These are phyloP conservation scores for Lipomyces sp. DNA, from an alignment of 805 yeast genomes.

Conservation along the genomic window DNA sequence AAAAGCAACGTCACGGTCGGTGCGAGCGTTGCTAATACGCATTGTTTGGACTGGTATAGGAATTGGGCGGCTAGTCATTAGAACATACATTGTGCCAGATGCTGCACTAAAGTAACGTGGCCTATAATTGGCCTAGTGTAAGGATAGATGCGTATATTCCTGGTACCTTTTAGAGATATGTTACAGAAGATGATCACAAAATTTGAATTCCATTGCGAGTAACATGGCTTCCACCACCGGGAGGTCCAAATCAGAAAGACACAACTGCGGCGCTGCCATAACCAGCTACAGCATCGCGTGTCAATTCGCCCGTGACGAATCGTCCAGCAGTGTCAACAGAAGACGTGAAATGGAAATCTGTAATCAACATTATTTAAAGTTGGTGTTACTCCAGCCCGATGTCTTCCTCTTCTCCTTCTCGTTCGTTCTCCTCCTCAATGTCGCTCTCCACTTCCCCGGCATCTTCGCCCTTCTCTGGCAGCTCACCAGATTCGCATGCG, in stretches of 20 bases:
- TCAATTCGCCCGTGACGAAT: neutral
- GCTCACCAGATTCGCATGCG: slow-evolving; percentile 91
- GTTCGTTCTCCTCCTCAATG: slow-evolving; percentile 38
- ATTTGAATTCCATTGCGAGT: neutral
- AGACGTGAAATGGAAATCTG: neutral
- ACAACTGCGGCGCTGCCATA: neutral
- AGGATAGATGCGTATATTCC: neutral
- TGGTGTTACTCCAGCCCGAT: slow-evolving; percentile 9
- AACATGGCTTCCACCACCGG: neutral
- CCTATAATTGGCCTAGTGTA: neutral
- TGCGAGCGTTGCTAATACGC: slow-evolving; percentile 39
- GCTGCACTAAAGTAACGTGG: neutral
- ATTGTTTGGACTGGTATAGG: slow-evolving; percentile 37
- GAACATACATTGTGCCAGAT: neutral
- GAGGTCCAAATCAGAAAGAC: neutral
- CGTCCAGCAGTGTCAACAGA: neutral
- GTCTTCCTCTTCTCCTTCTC: slow-evolving; percentile 18
- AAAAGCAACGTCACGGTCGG: slow-evolving; percentile 33
- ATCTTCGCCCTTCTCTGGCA: slow-evolving; percentile 38
- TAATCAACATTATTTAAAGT: neutral
- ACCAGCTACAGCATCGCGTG: neutral
- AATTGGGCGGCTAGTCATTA: slow-evolving; percentile 35
- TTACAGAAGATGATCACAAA: neutral
- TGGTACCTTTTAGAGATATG: neutral
- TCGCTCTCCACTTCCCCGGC: slow-evolving; percentile 39